phyloP scores from a whole-genome alignment of 345 rosid genomes.

The Salix suchowensis region DNA sequence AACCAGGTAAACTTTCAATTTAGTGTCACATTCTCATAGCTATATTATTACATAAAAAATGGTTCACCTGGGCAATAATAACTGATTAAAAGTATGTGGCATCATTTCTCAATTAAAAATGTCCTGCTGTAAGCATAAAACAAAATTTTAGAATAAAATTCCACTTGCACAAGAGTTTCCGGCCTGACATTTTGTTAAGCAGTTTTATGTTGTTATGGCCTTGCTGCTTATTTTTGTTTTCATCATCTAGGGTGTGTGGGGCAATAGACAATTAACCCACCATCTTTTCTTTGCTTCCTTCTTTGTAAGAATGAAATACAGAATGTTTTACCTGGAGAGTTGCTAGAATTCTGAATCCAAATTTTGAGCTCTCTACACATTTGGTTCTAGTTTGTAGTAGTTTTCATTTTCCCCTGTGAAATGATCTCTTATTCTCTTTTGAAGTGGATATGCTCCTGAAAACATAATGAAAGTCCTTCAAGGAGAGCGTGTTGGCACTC shows the following conservation, averaged over 20 bases:
- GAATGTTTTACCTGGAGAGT: neutral
- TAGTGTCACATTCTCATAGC: neutral
- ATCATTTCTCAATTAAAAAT: neutral
- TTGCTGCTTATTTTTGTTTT: neutral
- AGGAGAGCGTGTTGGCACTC: conserved; percentile 85
- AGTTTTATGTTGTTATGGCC: neutral
- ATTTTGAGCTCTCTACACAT: neutral
- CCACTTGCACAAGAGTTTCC: neutral
- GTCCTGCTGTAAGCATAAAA: neutral
- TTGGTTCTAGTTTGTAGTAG: neutral
- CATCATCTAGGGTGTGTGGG: neutral
- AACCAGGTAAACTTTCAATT: conserved; percentile 54
- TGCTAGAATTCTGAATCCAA: neutral
- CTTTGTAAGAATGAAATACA: neutral
- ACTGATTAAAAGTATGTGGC: neutral
- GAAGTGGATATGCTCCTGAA: conserved; percentile 72
- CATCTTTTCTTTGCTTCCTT: neutral
- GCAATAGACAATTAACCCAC: neutral
- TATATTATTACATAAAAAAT: neutral
- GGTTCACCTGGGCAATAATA: neutral
- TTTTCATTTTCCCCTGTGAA: neutral
- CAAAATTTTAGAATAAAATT: neutral
- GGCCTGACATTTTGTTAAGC: neutral
- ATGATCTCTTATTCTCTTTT: conserved; percentile 15
- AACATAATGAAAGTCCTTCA: conserved; percentile 76